phyloP scores from a whole-genome alignment of 2,329 filamentous ascomycete genomes.

The Apiospora arundinis region DNA sequence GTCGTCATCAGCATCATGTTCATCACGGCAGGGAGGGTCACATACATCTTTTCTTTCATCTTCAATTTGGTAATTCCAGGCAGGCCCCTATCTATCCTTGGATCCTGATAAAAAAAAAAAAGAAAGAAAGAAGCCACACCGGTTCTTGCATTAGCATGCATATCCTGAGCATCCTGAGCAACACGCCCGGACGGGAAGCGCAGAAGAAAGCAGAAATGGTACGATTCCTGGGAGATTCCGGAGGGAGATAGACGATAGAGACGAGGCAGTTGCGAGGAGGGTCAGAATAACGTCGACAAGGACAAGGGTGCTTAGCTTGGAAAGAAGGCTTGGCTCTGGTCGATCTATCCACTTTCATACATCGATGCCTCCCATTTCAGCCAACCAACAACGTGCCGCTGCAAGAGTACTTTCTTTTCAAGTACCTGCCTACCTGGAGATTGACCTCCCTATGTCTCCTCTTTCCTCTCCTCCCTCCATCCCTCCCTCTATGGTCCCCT shows the following conservation, averaged over 20 bases:
- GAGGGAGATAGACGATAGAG: background rate
- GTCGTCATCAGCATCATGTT: background rate
- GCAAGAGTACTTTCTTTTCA: background rate
- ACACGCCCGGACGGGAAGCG: background rate
- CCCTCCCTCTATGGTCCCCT: background rate
- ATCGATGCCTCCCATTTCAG: background rate
- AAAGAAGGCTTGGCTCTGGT: background rate
- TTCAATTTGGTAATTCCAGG: background rate
- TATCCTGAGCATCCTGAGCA: background rate
- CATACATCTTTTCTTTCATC: background rate
- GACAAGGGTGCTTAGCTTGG: conserved; percentile 17
- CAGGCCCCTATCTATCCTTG: background rate
- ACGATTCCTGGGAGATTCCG: background rate
- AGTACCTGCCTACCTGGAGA: background rate
- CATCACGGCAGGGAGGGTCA: background rate
- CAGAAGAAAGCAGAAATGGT: background rate
- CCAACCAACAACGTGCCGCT: conserved; percentile 12
- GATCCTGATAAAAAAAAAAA: background rate
- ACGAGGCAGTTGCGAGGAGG: background rate
- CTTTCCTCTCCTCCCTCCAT: background rate
- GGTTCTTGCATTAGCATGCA: background rate
- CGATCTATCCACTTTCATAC: conserved; percentile 14
- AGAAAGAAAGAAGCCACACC: background rate
- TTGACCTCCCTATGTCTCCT: too few relatives aligned
- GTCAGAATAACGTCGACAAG: conserved; percentile 21